Conservation (phyloP, 495 filamentous ascomycete species). For the Neurospora sp. region DNA sequence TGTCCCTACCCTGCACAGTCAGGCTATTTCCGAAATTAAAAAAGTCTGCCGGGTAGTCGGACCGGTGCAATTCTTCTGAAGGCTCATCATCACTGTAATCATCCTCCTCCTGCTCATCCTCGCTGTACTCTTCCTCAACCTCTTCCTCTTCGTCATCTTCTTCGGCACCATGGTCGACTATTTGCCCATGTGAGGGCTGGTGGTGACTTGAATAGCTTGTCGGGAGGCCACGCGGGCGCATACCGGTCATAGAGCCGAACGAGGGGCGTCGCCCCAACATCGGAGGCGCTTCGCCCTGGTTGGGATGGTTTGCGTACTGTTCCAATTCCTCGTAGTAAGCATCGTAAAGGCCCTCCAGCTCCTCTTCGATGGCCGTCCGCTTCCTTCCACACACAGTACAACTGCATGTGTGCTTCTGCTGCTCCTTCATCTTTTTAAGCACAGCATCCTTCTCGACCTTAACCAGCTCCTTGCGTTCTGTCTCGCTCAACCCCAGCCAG, state of each 20-base stretch:
- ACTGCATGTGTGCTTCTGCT: slow-evolving; percentile 98
- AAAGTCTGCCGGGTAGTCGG: slow-evolving; percentile 69
- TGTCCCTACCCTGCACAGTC: slow-evolving; percentile 79
- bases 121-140: slow-evolving; percentile 27
- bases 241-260: slow-evolving; percentile 43
- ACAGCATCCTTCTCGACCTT: slow-evolving; percentile 99
- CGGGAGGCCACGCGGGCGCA: slow-evolving; percentile 39
- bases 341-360: slow-evolving; percentile 97
- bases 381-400: slow-evolving; percentile 96
- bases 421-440: slow-evolving; percentile 98
- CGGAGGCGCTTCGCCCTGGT: slow-evolving; percentile 46
- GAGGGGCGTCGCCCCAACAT: slow-evolving; percentile 56
- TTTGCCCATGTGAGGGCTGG: slow-evolving; percentile 42
- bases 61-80: slow-evolving; percentile 45
- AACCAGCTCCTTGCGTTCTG: slow-evolving; percentile 84
- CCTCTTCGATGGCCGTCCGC: slow-evolving; percentile 94
- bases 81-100: slow-evolving; percentile 46
- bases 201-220: slow-evolving; percentile 34
- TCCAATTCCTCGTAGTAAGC: slow-evolving; percentile 98
- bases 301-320: slow-evolving; percentile 88
- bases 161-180: slow-evolving; percentile 48
- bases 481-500: slow-evolving; percentile 93
- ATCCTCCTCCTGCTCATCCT: slow-evolving; percentile 43
- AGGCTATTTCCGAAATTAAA: slow-evolving; percentile 96
- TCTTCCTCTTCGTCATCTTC: slow-evolving; percentile 56